Conservation (phyloP, 192 early-diverging fungal genomes). For the Coemansia sp. region DNA sequence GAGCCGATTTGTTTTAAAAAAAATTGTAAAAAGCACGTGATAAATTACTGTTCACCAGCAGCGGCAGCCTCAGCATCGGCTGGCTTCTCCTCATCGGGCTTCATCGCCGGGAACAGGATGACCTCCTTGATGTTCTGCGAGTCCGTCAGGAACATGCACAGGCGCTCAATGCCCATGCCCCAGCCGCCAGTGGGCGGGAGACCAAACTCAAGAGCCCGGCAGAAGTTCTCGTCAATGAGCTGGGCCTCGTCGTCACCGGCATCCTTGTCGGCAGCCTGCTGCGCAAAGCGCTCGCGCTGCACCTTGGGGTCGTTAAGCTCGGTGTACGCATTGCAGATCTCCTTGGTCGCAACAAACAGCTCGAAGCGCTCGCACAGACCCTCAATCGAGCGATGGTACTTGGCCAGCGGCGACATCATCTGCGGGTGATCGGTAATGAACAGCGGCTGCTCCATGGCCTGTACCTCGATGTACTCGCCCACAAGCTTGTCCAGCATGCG, state of each 20-base stretch:
- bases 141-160: constrained; percentile 98
- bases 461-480: constrained; percentile 76
- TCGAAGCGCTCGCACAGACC: constrained; percentile 99
- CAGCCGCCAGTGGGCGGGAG: constrained; percentile 93
- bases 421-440: constrained; percentile 97
- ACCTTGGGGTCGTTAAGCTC: constrained; percentile 99
- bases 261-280: constrained; percentile 96
- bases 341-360: constrained; percentile 98
- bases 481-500: constrained; percentile 95
- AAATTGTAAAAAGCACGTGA: neutral
- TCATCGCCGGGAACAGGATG: constrained; percentile 69
- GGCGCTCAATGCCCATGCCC: constrained; percentile 94
- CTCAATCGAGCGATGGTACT: constrained; percentile 83
- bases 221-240: constrained; percentile 96
- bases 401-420: constrained; percentile 99
- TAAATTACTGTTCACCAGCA: neutral
- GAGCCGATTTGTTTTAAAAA: neutral
- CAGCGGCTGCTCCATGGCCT: constrained; percentile 76
- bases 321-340: constrained; percentile 98
- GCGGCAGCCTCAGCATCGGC: neutral
- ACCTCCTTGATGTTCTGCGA: constrained; percentile 98
- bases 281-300: constrained; percentile 95
- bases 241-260: constrained; percentile 99
- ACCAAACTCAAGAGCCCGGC: constrained; percentile 94
- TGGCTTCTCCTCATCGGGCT: constrained; percentile 56